Base-by-base conservation (phyloP, 2,329 filamentous ascomycete genomes). In the Cercospora sp. region DNA sequence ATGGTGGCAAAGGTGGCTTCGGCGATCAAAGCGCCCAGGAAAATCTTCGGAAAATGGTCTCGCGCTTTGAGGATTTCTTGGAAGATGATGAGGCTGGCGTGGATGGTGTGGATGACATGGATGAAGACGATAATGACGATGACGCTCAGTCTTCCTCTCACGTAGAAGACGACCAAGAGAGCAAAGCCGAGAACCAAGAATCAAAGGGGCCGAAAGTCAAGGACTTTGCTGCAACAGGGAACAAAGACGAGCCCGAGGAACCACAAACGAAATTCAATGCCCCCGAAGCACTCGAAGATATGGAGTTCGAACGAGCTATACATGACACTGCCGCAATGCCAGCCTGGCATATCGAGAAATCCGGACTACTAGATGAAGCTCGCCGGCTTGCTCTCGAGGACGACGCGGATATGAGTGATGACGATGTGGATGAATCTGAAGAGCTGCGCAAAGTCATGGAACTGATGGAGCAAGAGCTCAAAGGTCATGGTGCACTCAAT, bases 11-110 rank as follows among this genome's bases (percentile, higher is more conserved):
- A 3, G 53, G 63, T 3, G 80, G 79, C 0, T 84, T 92, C 75
- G 91, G 90, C 1, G 89, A 93, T 76, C 82, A 86, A 4, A 84
- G 83, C 26, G 87, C 89, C 0, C 89, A 94, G 75, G 88, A 89
- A 4, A 91, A 97, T 77, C 83, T 99, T 24, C 89, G 91, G 64
- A 94, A 94, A 76, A 97, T 98, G 78, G 95, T 99, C 0, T 90
- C 91, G 58, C 88, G 93, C n/a, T 98, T 99, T 75, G 93, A 97
- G 76, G 85, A 91, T 12, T 98, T 99, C 74, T 80, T 99, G 57
- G 92, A 96, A 66, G 92, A 98, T 74, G 91, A 96, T 10, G 86
- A 86, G 57, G 93, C 93, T 0, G 94, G 91, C 1, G 79, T 89
- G 5, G 93, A 97, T 58, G 94, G 93, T 0, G 91, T 90, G 0